Base-by-base conservation (phyloP, 257 asterid species). In the Penstemon barbatus region DNA sequence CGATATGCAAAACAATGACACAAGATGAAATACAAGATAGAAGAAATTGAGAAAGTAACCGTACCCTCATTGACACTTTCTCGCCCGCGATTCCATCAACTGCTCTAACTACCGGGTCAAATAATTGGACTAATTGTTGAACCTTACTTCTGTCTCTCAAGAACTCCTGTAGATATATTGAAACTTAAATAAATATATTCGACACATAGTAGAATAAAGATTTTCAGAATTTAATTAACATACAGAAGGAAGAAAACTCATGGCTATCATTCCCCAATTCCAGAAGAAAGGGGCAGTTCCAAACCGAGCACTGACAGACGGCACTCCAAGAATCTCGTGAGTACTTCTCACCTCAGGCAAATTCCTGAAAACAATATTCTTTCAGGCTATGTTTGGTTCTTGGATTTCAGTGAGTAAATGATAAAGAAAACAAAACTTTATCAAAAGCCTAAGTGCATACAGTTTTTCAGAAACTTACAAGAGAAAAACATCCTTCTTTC, bases 211-310 rank as follows among this genome's bases (percentile, higher is more conserved):
- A 51, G 33, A 15, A 15, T 25, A 25, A 25, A 1, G 51, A 57
- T 63, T 49, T 37, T 67, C 48, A 63, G 63, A 61, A 46, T 65
- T 71, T 6, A 63, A 63, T 72, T 64, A 67, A 75, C 94, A 57
- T 84, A 90, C 99, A 41, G 84, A 74, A n/a, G 97, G 92, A 71
- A 90, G 85, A 73, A 93, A 75, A 75, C 86, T 77, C 96, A 90
- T 83, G 58, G 97, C 97, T 19, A 56, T 66, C 97, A 93, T 93
- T 79, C 97, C 99, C 99, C 97, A 93, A 75, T 93, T 90, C 97
- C 99, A 93, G 79, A 93, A 84, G 76, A 90, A 88, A 6, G 99
- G 99, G 12, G 88, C 77, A 61, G 97, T 93, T 82, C 99, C 99
- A 75, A 93, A 93, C 68, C 99, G 92, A 7, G 97, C 99, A 76